Evolutionary conservation across 371 early-diverging fungal genomes (phyloP).

Genomic region (Saksenaea vasiformis): DNA sequence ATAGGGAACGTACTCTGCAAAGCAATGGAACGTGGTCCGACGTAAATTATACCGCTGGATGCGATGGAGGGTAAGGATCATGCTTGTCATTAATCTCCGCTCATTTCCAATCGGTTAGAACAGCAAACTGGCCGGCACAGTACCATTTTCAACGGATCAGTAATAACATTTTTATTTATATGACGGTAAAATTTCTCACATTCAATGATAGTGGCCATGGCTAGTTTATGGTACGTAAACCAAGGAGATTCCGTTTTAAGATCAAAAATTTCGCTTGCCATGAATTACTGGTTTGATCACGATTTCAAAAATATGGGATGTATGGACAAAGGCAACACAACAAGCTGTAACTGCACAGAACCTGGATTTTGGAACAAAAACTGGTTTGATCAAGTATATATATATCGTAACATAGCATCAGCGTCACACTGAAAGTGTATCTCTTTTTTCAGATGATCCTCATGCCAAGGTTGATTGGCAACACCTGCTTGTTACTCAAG

Average conservation of each 20-base stretch:
- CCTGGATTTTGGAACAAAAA: slow-evolving; percentile 41
- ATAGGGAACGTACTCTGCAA: not conserved
- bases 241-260: slow-evolving; percentile 1
- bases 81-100: not conserved
- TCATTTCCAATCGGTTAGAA: slow-evolving; percentile 10
- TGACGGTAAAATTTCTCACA: not conserved
- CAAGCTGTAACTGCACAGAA: slow-evolving; percentile 33
- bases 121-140: slow-evolving; percentile 32
- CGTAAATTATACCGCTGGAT: slow-evolving; percentile 17
- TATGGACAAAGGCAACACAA: slow-evolving; percentile 19
- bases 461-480: slow-evolving; percentile 22
- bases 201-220: slow-evolving; percentile 20
- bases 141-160: slow-evolving; percentile 28
- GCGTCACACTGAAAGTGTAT: not conserved
- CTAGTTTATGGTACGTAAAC: slow-evolving; percentile 17
- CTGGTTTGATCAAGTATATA: slow-evolving; percentile 28
- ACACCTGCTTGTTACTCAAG: slow-evolving; percentile 24
- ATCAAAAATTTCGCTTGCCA: slow-evolving; percentile 12
- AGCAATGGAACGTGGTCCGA: slow-evolving; percentile 10
- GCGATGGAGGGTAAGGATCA: slow-evolving; percentile 12
- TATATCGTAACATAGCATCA: too few relatives aligned
- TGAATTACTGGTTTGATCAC: slow-evolving; percentile 35
- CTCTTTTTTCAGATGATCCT: slow-evolving; percentile 13
- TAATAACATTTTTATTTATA: slow-evolving; percentile 7
- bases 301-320: slow-evolving; percentile 26